phyloP scores from a whole-genome alignment of 306 rosid species.

The Dryas drummondii region DNA sequence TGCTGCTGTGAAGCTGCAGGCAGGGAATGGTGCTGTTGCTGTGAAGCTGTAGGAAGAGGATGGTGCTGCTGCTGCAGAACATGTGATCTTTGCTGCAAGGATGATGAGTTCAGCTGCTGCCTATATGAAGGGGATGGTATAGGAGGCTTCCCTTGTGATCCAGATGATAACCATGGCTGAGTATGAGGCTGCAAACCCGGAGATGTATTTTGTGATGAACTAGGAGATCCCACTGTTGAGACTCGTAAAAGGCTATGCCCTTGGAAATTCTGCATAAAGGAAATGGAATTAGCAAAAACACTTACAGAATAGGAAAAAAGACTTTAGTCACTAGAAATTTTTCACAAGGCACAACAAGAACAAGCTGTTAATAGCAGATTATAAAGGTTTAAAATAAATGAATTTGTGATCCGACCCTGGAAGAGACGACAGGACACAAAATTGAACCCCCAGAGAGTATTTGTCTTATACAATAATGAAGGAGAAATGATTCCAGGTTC shows the following conservation, averaged over 20 bases:
- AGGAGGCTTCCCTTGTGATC: constrained; percentile 89
- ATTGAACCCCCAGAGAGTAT: neutral
- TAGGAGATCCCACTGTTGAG: constrained; percentile 62
- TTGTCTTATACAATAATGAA: neutral
- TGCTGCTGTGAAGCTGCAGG: constrained; percentile 25
- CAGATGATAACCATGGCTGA: constrained; percentile 93
- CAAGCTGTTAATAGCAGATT: neutral
- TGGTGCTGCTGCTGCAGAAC: constrained; percentile 57
- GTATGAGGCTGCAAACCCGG: constrained; percentile 62
- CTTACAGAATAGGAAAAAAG: neutral
- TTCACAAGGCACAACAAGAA: neutral
- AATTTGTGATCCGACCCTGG: neutral
- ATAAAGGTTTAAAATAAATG: neutral
- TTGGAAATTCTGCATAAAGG: constrained; percentile 64
- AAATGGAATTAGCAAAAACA: constrained; percentile 21
- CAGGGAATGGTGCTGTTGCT: constrained; percentile 28
- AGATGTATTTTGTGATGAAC: constrained; percentile 56
- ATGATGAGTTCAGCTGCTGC: constrained; percentile 62
- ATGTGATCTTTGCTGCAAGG: constrained; percentile 77
- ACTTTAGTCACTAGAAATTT: neutral
- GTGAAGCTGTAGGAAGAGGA: constrained; percentile 22
- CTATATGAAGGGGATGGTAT: constrained; percentile 71
- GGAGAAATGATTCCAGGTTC: neutral
- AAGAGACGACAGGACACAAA: neutral
- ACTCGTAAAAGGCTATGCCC: constrained; percentile 73